These are phyloP conservation scores for Citrus sinensis DNA, from an alignment of 345 rosid species.

Conservation along the genomic window DVS_A1.0 CM039165.1:24509501-24510000, in stretches of 20 bases:
- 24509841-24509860: slow-evolving; percentile 89
- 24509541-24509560: slow-evolving; percentile 9
- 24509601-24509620: slow-evolving; percentile 86
- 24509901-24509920: slow-evolving; percentile 89
- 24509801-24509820: slow-evolving; percentile 19
- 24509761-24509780: slow-evolving; percentile 9
- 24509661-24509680: slow-evolving; percentile 8
- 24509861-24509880: slow-evolving; percentile 98
- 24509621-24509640: slow-evolving; percentile 99
- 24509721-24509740: slow-evolving; percentile 7
- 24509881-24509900: slow-evolving; percentile 95
- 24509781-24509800: slow-evolving; percentile 21
- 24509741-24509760: slow-evolving; percentile 3
- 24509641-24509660: slow-evolving; percentile 25
- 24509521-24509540: slow-evolving; percentile 4
- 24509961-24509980: slow-evolving; percentile 78
- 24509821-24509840: slow-evolving; percentile 53
- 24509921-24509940: slow-evolving; percentile 86
- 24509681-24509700: slow-evolving; percentile 20
- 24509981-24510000: slow-evolving; percentile 93
- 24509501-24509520: slow-evolving; percentile 23
- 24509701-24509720: not conserved
- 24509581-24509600: slow-evolving; percentile 44
- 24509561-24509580: slow-evolving; percentile 5
- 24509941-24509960: slow-evolving; percentile 97